These are phyloP conservation scores for Gamarada debralockiae DNA, from an alignment of 495 filamentous ascomycete species.

Conservation along the genomic window DNA sequence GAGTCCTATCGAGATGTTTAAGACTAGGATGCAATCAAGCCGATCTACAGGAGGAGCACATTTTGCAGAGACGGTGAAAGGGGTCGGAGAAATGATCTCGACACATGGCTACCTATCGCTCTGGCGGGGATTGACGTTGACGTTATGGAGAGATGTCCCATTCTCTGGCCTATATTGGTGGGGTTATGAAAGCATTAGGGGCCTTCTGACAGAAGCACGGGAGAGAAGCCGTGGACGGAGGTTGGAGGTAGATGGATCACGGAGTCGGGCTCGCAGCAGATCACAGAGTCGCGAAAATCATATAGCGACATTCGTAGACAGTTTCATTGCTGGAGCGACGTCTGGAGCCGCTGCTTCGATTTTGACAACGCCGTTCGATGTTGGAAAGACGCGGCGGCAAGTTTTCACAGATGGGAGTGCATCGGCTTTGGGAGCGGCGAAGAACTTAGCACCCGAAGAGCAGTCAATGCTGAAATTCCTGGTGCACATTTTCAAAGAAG, in stretches of 20 bases:
- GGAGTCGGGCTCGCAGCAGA: constrained; percentile 36
- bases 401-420: constrained; percentile 55
- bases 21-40: constrained; percentile 86
- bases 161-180: constrained; percentile 98
- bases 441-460: constrained; percentile 59
- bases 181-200: constrained; percentile 84
- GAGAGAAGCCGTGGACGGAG: constrained; percentile 37
- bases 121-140: constrained; percentile 90
- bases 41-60: constrained; percentile 43
- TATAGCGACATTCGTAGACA: constrained; percentile 73
- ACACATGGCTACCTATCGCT: constrained; percentile 72
- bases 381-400: constrained; percentile 93
- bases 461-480: constrained; percentile 72
- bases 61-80: constrained; percentile 70
- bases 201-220: constrained; percentile 58
- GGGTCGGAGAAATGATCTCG: constrained; percentile 74
- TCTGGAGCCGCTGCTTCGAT: constrained; percentile 83
- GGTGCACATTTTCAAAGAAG: constrained; percentile 80
- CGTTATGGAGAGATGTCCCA: constrained; percentile 94
- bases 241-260: constrained; percentile 26
- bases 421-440: constrained; percentile 20
- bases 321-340: constrained; percentile 77
- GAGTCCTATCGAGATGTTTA: constrained; percentile 90
- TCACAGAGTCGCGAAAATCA: constrained; percentile 54
- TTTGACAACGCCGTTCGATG: constrained; percentile 95